A percentile compares a stretch with the other conserved stretches of the same genome.
These are phyloP conservation scores for Cutaneotrichosporon sp. DNA, from an alignment of 1,284 basidiomycete genomes.

Conservation along the genomic window DNA sequence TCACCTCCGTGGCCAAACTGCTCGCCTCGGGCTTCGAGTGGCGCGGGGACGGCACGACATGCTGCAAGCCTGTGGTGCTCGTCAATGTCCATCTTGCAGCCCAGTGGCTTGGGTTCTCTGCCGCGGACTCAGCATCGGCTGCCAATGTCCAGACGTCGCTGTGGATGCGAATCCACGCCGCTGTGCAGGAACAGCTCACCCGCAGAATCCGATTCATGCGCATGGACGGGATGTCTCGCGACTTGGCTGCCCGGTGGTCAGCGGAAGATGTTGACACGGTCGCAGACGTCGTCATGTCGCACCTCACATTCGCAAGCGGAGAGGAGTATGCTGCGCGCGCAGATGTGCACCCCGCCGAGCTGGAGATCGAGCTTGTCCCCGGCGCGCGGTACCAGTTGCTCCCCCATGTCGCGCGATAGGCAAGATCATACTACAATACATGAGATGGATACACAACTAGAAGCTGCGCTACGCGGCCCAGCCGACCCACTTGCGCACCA, in stretches of 20 bases:
- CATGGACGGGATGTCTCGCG: background rate
- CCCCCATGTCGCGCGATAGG: background rate
- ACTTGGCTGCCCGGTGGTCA: background rate
- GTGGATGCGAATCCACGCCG: background rate
- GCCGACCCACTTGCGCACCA: slow-evolving; percentile 52
- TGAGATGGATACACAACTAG: background rate
- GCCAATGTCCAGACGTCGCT: background rate
- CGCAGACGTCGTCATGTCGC: background rate
- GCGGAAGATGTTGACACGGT: background rate
- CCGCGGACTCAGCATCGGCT: background rate
- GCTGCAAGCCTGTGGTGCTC: background rate
- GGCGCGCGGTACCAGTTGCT: background rate
- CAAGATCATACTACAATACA: background rate
- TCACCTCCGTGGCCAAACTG: background rate
- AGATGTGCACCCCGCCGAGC: background rate
- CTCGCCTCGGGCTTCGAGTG: background rate
- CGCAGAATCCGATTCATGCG: no score
- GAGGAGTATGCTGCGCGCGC: background rate
- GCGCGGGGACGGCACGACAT: background rate
- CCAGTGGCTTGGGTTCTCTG: background rate
- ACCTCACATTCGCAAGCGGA: background rate
- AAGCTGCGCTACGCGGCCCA: background rate
- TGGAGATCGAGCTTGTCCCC: background rate
- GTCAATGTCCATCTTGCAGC: background rate
- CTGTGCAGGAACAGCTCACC: background rate